These are phyloP conservation scores for Cruciata laevipes DNA, from an alignment of 257 asterid genomes.

Conservation along the genomic window DNA sequence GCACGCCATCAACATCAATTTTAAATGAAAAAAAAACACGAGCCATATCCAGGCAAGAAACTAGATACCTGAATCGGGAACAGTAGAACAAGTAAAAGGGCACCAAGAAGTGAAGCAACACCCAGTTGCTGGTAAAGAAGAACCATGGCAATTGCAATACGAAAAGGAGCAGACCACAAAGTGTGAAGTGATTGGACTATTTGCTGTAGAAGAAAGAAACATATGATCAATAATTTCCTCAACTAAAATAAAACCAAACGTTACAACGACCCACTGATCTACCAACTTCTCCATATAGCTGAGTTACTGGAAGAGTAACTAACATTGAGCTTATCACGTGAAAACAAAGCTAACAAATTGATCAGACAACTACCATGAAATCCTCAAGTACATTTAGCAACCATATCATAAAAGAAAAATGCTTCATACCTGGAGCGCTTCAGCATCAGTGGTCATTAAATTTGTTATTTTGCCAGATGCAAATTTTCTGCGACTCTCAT, in stretches of 20 bases:
- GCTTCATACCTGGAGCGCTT: constrained; percentile 73
- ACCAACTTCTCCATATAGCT: neutral
- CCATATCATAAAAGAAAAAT: neutral
- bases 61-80: constrained; percentile 72
- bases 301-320: neutral
- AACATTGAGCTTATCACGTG: neutral
- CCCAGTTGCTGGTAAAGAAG: constrained; percentile 92
- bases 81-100: constrained; percentile 71
- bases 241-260: neutral
- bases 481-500: constrained; percentile 86
- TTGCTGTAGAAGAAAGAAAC: constrained; percentile 55
- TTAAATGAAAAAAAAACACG: neutral
- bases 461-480: constrained; percentile 88
- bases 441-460: constrained; percentile 93
- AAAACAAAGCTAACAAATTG: neutral
- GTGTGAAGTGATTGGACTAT: constrained; percentile 83
- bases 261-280: neutral
- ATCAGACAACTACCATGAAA: constrained; percentile 1
- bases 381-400: neutral
- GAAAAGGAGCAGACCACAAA: constrained; percentile 96
- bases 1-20: neutral
- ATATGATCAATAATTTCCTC: neutral
- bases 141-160: constrained; percentile 63
- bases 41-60: constrained; percentile 5
- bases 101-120: constrained; percentile 80